Base-by-base conservation (phyloP, 2,329 filamentous ascomycete genomes). In the Sordariomycetes sp. region DNA sequence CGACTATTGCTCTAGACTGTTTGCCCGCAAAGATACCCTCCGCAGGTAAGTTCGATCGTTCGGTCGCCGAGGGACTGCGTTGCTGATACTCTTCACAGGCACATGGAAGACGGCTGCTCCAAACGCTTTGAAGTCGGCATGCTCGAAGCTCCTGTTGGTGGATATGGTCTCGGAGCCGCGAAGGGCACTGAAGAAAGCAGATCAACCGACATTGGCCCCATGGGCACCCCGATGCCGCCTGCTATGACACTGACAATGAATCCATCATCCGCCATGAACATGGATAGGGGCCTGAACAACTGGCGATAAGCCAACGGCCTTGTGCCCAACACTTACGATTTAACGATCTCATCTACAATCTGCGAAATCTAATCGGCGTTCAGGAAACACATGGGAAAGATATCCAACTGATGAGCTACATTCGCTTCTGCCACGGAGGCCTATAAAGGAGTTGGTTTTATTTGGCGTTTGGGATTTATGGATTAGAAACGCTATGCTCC, bases 11-110 rank as follows among this genome's bases (percentile, higher is more conserved):
- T 70, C 71, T 21, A 70, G 75, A 35, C 66, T 71, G 27, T 93
- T 93, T 62, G 79, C 83, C 18, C 72, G 86, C 29, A 87, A 86
- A 53, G 86, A 93, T 48, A 92, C 85, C 2, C 64, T 92, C n/a
- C 64, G 78, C 58, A 81, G 86, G 84, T 86, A 59, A 58, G 68
- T 35, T 33, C n/a, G n/a, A n/a, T n/a, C n/a, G n/a, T n/a, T n/a
- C n/a, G n/a, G n/a, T n/a, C n/a, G n/a, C n/a, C n/a, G n/a, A n/a
- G n/a, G n/a, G n/a, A n/a, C n/a, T n/a, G n/a, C n/a, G n/a, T 11
- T 3, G 31, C 19, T 21, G 18, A 10, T 11, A 4, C 14, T 23
- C 19, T 39, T n/a, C 30, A 26, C 43, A 87, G 82, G 50, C 82
- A 88, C 46, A 77, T 82, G 65, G 79, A 83, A 54, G 82, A 86